These are phyloP conservation scores for Isoetes taiwanensis DNA, from an alignment of 75 land plant genomes.

Conservation along the genomic window DNA sequence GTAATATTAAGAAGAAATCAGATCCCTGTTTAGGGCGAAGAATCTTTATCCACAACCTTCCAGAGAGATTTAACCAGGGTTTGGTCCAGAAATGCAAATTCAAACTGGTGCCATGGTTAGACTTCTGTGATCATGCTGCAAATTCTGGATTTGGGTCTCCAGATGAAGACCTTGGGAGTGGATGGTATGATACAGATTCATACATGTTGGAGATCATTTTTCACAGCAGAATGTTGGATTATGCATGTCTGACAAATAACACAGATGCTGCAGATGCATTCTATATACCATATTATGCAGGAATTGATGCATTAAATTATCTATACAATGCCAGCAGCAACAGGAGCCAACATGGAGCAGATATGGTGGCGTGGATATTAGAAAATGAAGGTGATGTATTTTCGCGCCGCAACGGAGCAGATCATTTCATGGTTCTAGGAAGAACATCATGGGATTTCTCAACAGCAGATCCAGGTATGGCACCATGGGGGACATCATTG, in stretches of 20 bases:
- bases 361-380: slow-evolving; percentile 19
- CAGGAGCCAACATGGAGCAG: not conserved
- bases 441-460: slow-evolving; percentile 66
- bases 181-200: slow-evolving; percentile 29
- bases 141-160: too few relatives aligned
- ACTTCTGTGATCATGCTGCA: too few relatives aligned
- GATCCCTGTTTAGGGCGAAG: too few relatives aligned
- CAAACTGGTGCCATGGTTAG: too few relatives aligned
- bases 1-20: too few relatives aligned
- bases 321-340: too few relatives aligned
- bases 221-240: slow-evolving; percentile 14
- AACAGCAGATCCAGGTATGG: slow-evolving; percentile 12
- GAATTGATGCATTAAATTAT: slow-evolving; percentile 15
- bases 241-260: slow-evolving; percentile 8
- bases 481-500: slow-evolving; percentile 61
- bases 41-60: slow-evolving; percentile 11
- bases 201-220: slow-evolving; percentile 38
- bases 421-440: slow-evolving; percentile 60
- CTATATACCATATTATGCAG: slow-evolving; percentile 25
- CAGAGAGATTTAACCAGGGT: slow-evolving; percentile 12
- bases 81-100: slow-evolving; percentile 21
- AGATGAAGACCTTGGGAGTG: too few relatives aligned
- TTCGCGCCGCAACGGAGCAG: slow-evolving; percentile 33
- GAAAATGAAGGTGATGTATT: slow-evolving; percentile 6
- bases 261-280: slow-evolving; percentile 18